Base-by-base conservation (phyloP, 345 rosid genomes). In the Rhizophora apiculata region DNA sequence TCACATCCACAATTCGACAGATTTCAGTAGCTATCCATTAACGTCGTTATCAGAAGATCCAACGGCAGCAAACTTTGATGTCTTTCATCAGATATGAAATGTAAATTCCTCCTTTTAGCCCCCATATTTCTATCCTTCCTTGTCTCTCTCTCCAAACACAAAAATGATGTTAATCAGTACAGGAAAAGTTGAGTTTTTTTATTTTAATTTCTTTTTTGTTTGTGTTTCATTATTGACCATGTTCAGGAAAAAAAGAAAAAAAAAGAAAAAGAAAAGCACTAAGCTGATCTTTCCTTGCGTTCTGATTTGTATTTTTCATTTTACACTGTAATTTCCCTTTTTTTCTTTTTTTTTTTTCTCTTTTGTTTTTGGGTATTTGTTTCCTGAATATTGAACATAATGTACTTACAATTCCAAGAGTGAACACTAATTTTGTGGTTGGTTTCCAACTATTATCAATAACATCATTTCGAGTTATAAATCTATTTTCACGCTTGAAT, bases 41-140 rank as follows among this genome's bases (percentile, higher is more conserved):
- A 76, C 84, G 63, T 87, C 83, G 22, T 75, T 84, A 8, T 87
- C 91, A 63, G 84, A 85, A 60, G 88, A 81, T 81, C 79, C 83
- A 82, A 74, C 87, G 54, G 84, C 37, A 59, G 73, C 76, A 9
- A 77, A 73, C 76, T 86, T 84, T 60, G 87, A 81, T 72, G 79
- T 78, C 74, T 83, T 81, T 76, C 84, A 83, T 54, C 87, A 71
- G 52, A 72, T 87, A 49, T 81, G 69, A 84, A 75, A 69, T 70
- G 83, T 80, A 84, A 70, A 74, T 82, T 71, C 73, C 46, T 68
- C 37, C 10, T 24, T 60, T 73, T 70, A 39, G n/a, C 43, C 49
- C 49, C 49, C 5, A 43, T 43, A 26, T 29, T 16, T 20, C 60
- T 37, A 19, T 51, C 57, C 46, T 43, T 49, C 53, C 49, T 18